Conservation (phyloP, 768 basidiomycete species). For the Podaxis pistillaris region DNA sequence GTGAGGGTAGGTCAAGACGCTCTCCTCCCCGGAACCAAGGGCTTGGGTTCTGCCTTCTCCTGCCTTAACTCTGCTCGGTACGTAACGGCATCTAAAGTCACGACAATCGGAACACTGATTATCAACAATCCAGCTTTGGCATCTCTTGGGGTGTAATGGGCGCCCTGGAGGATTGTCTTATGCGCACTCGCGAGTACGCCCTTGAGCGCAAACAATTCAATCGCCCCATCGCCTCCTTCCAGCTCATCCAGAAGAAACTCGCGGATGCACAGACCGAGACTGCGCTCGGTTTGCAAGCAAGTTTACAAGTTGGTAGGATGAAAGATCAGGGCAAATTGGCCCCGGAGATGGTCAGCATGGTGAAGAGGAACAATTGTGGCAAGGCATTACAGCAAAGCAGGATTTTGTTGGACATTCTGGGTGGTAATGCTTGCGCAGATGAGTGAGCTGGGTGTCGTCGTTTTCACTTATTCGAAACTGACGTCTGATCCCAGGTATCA, state of each 20-base stretch:
- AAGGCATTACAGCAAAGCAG: constrained; percentile 87
- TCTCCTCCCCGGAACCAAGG: constrained; percentile 73
- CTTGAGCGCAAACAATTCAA: constrained; percentile 90
- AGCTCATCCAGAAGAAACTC: constrained; percentile 97
- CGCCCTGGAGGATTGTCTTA: constrained; percentile 88
- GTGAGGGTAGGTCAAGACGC: constrained; percentile 75
- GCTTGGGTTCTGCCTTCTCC: constrained; percentile 84
- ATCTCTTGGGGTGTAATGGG: constrained; percentile 98
- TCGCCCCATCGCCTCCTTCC: constrained; percentile 89
- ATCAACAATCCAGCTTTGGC: constrained; percentile 51
- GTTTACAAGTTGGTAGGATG: constrained; percentile 79
- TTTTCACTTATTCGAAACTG: not conserved
- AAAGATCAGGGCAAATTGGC: constrained; percentile 74
- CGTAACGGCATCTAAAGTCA: constrained; percentile 5
- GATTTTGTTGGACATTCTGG: constrained; percentile 82
- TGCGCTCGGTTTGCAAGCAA: constrained; percentile 73
- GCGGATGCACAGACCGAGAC: constrained; percentile 90
- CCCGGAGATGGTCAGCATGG: constrained; percentile 92
- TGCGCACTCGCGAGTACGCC: constrained; percentile 76
- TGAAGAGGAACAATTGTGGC: constrained; percentile 95
- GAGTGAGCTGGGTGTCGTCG: constrained; percentile 60
- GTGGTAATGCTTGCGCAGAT: constrained; percentile 91
- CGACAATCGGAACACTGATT: constrained; percentile 12
- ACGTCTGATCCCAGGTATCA: constrained; percentile 62
- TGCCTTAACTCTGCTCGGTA: constrained; percentile 89